These are phyloP conservation scores for Colletotrichum sp. DNA, from an alignment of 2,329 filamentous ascomycete species.

Conservation along the genomic window DNA sequence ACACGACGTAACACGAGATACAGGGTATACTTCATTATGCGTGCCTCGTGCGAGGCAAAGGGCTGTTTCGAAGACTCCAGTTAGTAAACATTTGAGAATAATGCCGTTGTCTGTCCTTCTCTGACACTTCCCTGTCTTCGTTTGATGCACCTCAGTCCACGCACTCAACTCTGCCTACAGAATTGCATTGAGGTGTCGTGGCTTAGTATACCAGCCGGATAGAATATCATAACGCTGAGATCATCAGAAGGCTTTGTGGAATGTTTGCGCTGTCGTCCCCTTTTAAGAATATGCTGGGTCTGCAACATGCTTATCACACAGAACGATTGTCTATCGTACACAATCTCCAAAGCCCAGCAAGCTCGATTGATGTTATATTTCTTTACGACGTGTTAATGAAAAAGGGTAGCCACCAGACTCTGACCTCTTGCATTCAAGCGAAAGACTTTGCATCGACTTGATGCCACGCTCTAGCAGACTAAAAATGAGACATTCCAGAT, in stretches of 20 bases:
- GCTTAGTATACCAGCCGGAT: neutral
- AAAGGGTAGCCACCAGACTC: neutral
- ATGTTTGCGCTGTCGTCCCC: neutral
- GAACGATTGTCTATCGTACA: neutral
- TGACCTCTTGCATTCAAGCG: neutral
- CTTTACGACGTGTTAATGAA: neutral
- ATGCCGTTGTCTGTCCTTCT: neutral
- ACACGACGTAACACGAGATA: neutral
- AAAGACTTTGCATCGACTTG: neutral
- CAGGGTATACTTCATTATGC: neutral
- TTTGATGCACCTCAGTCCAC: neutral
- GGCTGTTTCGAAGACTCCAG: neutral
- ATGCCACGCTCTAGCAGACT: neutral
- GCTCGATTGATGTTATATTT: neutral
- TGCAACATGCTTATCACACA: neutral
- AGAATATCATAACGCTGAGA: neutral
- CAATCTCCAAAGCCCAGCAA: neutral
- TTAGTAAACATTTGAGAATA: neutral
- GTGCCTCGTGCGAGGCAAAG: neutral
- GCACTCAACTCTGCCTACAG: neutral
- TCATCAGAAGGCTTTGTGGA: neutral
- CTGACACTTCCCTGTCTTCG: neutral
- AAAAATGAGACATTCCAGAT: neutral
- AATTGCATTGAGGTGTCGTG: neutral
- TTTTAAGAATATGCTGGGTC: neutral